phyloP scores from a whole-genome alignment of 768 basidiomycete species.

The Podaxis sp. region DNA sequence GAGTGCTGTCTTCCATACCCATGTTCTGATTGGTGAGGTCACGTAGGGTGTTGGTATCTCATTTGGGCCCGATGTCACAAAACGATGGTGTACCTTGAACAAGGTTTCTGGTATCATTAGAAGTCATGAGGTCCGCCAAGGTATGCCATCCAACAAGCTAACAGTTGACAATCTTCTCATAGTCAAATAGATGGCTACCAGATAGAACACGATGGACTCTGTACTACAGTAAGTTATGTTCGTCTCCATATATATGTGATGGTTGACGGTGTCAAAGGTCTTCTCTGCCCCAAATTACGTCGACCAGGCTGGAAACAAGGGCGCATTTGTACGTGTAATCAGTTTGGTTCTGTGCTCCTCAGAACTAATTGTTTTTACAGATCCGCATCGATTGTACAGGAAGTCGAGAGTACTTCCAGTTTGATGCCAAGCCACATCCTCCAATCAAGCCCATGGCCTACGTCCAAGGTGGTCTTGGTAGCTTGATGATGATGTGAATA shows the following conservation, averaged over 20 bases:
- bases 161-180: not conserved
- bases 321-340: conserved; percentile 67
- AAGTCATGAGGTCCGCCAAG: conserved; percentile 95
- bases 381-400: conserved; percentile 82
- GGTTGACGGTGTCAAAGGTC: conserved; percentile 41
- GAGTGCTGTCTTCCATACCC: not conserved
- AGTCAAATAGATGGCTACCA: conserved; percentile 74
- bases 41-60: conserved; percentile 89
- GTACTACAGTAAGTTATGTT: conserved; percentile 68
- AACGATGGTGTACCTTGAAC: conserved; percentile 84
- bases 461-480: conserved; percentile 59
- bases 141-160: conserved; percentile 29
- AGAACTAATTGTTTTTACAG: conserved; percentile 30
- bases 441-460: conserved; percentile 94
- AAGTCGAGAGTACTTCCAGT: conserved; percentile 69
- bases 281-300: conserved; percentile 96
- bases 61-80: conserved; percentile 94
- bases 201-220: conserved; percentile 90
- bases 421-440: conserved; percentile 85
- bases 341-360: not conserved
- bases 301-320: conserved; percentile 89
- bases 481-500: conserved; percentile 57
- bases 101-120: conserved; percentile 86
- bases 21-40: not conserved
- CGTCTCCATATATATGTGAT: not conserved